Evolutionary conservation across 495 filamentous ascomycete species (phyloP), one percentile per base, ranked within the genome.

Genomic region (Pseudoneurospora amorphoporcata): DNA sequence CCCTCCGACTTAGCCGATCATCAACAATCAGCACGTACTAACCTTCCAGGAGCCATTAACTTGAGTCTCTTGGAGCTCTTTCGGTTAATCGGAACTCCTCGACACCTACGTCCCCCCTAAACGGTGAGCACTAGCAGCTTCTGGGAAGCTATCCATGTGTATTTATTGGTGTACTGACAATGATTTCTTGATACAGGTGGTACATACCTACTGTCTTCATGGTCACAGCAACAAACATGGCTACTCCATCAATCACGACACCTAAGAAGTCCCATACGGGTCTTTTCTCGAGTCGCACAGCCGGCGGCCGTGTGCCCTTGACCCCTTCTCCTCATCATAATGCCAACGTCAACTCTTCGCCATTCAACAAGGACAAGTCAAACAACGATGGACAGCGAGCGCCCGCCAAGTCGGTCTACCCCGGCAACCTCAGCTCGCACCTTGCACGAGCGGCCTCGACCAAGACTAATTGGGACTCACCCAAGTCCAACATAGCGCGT

Each of bases 401-500:
- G 40, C 77, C 85, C 45, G 81, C 88, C 38, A 89, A 91, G 82
- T 91, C 92, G 35, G 87, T 92, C 69, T 94, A 94, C 81, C 87
- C 83, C 72, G 79, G 72, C 42, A 92, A 92, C 76, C 82, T 95
- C 7, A 87, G 90, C 32, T 87, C 93, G 68, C 89, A 92, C 75
- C 92, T 97, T 73, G 84, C 91, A 71, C 90, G 89, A 78, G 88
- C 89, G 14, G 83, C 84, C 35, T 86, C 88, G 43, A 89, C 86
- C 84, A 81, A 83, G 8, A 75, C 83, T n/a, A 79, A 90, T 81
- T 88, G 90, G 37, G 89, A 95, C 75, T 94, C 93, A 37, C 93
- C 94, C 77, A 97, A 98, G 85, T 97, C 94, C 65, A 97, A 97
- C 84, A 97, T 97, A 80, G 94, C 93, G 71, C 88, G 90, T 40